Conservation (phyloP, 1,139 yeast genomes). For the Insectozyma bohioensis region DNA sequence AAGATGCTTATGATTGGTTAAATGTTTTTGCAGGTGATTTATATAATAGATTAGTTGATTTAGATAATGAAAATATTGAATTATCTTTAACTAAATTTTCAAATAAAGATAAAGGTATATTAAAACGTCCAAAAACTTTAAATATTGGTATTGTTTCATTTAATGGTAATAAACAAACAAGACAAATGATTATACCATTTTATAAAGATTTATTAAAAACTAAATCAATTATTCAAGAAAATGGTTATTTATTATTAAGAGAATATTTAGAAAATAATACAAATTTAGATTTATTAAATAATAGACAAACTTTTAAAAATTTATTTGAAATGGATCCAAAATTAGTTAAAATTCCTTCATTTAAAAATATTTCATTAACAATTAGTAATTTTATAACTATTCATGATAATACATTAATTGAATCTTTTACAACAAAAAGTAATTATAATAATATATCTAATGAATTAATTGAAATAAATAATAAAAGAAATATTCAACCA, state of each 20-base stretch:
- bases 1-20: constrained; percentile 77
- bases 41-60: constrained; percentile 64
- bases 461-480: constrained; percentile 23
- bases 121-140: constrained; percentile 54
- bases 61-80: constrained; percentile 63
- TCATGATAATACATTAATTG: constrained; percentile 44
- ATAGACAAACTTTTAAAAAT: constrained; percentile 36
- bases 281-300: constrained; percentile 27
- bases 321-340: constrained; percentile 21
- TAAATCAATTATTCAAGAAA: constrained; percentile 25
- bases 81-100: constrained; percentile 26
- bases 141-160: constrained; percentile 32
- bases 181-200: constrained; percentile 46
- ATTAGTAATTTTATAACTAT: constrained; percentile 53
- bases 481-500: constrained; percentile 4
- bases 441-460: constrained; percentile 16
- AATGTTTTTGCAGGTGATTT: constrained; percentile 82
- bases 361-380: constrained; percentile 49
- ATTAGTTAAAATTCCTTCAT: constrained; percentile 43
- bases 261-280: constrained; percentile 29
- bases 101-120: constrained; percentile 22
- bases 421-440: constrained; percentile 40
- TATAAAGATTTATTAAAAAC: constrained; percentile 41
- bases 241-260: constrained; percentile 32
- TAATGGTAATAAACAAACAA: constrained; percentile 32